Conservation (phyloP, 2,329 filamentous ascomycete species). For the Colletotrichum australisinense region DNA sequence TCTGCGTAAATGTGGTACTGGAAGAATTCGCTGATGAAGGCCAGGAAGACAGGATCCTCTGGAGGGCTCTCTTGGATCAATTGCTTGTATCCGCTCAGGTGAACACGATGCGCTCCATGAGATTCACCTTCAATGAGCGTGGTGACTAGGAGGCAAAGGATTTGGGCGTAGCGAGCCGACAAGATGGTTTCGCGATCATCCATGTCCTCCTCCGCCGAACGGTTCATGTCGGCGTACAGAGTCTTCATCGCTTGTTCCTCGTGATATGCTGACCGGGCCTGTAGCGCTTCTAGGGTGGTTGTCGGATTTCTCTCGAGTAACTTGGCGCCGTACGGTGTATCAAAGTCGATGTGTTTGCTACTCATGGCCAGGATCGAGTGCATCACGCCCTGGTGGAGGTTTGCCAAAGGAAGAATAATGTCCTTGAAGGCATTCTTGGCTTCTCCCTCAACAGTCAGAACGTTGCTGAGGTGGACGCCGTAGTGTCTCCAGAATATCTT, state of each 20-base stretch:
- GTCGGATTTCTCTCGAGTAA: conserved; percentile 61
- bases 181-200: conserved; percentile 59
- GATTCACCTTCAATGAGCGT: conserved; percentile 67
- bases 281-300: conserved; percentile 58
- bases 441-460: conserved; percentile 85
- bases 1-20: conserved; percentile 83
- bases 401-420: conserved; percentile 84
- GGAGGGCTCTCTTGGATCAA: conserved; percentile 74
- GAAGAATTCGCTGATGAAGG: conserved; percentile 81
- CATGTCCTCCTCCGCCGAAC: conserved; percentile 54
- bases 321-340: conserved; percentile 66
- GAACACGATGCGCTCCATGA: conserved; percentile 79
- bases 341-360: conserved; percentile 77
- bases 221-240: conserved; percentile 59
- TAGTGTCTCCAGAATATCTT: conserved; percentile 87
- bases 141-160: conserved; percentile 70
- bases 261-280: conserved; percentile 65
- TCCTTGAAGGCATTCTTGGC: conserved; percentile 88
- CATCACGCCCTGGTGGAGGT: conserved; percentile 85
- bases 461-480: conserved; percentile 80
- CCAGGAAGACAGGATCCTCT: conserved; percentile 72
- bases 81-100: conserved; percentile 80
- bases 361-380: conserved; percentile 89
- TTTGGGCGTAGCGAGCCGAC: conserved; percentile 70
- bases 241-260: conserved; percentile 65